Conservation (phyloP, 192 early-diverging fungal species). For the Phycomyces blakesleeanus region DNA sequence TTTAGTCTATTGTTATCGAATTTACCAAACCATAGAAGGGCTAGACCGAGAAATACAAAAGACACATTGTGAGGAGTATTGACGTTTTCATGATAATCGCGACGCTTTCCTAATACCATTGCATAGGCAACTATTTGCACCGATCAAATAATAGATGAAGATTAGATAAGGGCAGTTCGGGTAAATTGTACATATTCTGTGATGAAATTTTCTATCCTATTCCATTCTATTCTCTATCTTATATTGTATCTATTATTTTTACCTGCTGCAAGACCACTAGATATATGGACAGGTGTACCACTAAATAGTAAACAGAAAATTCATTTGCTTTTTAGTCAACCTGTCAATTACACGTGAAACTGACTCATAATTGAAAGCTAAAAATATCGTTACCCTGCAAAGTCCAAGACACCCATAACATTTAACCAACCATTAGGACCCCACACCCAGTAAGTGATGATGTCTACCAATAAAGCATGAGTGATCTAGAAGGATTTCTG, state of each 20-base stretch:
- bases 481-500: background rate
- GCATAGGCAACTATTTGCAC: conserved; percentile 60
- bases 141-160: too few relatives aligned
- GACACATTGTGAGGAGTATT: conserved; percentile 77
- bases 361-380: background rate
- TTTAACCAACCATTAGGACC: conserved; percentile 74
- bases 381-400: conserved; percentile 53
- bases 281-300: conserved; percentile 82
- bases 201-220: too few relatives aligned
- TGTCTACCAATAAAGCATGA: conserved; percentile 31
- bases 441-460: conserved; percentile 84
- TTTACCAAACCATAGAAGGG: conserved; percentile 86
- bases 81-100: conserved; percentile 60
- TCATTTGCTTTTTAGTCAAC: background rate
- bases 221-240: too few relatives aligned
- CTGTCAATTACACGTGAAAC: background rate
- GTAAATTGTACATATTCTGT: too few relatives aligned
- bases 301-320: conserved; percentile 26
- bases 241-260: conserved; percentile 2
- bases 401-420: conserved; percentile 74
- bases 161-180: too few relatives aligned
- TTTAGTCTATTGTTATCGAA: too few relatives aligned
- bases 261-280: conserved; percentile 68
- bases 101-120: conserved; percentile 75
- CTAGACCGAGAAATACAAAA: conserved; percentile 76